Evolutionary conservation across 2,329 filamentous ascomycete species (phyloP).

Genomic region (Cordyceps cateniannulata): DNA sequence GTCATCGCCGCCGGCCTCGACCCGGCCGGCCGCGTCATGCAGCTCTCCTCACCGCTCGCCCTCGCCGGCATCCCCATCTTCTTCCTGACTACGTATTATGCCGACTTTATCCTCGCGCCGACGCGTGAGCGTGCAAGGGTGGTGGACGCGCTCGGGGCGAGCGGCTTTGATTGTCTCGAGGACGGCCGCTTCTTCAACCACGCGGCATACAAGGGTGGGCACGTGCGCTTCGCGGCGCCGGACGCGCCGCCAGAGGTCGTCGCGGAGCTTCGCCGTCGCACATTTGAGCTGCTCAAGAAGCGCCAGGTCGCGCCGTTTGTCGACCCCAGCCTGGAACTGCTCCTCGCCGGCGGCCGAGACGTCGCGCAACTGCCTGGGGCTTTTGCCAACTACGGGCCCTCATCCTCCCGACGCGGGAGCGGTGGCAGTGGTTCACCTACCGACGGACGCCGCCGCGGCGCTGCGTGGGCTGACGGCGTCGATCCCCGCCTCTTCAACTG

Average conservation of each 20-base stretch:
- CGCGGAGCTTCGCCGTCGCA: conserved; percentile 72
- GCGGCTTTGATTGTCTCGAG: conserved; percentile 79
- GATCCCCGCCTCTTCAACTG: conserved; percentile 59
- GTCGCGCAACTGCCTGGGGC: conserved; percentile 32
- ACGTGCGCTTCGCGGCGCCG: conserved; percentile 44
- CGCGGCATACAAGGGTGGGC: conserved; percentile 30
- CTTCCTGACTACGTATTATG: conserved; percentile 98
- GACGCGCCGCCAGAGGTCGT: conserved; percentile 72
- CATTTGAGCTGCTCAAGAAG: conserved; percentile 76
- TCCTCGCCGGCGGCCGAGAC: conserved; percentile 71
- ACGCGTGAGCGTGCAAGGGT: conserved; percentile 67
- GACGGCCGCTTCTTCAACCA: conserved; percentile 59
- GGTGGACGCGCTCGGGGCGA: conserved; percentile 65
- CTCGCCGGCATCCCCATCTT: conserved; percentile 93
- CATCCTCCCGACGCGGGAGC: conserved; percentile 28
- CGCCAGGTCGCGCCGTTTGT: conserved; percentile 69
- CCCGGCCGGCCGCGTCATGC: conserved; percentile 83
- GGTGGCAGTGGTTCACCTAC: too few species aligned
- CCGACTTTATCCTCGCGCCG: conserved; percentile 91
- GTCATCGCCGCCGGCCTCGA: conserved; percentile 87
- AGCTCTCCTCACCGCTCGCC: conserved; percentile 83
- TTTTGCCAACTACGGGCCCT: conserved; percentile 29
- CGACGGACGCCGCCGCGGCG: conserved; percentile 18
- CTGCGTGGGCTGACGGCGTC: conserved; percentile 51
- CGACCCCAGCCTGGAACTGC: conserved; percentile 60